Base-by-base conservation (phyloP, 2,329 filamentous ascomycete genomes). In the Trichophyton benhamiae region DNA sequence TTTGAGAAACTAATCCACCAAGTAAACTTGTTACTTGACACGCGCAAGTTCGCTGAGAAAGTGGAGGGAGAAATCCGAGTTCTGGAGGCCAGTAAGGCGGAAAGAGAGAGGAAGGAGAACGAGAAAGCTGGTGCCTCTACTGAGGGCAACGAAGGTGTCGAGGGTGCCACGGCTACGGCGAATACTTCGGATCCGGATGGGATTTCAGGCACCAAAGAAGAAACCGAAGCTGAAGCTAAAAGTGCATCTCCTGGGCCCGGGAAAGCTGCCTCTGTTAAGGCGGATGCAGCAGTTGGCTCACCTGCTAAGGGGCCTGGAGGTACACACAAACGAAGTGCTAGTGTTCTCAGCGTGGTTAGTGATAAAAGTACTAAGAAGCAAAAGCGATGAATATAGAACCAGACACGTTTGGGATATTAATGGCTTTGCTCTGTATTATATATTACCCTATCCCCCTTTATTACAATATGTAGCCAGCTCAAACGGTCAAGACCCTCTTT, bases 291-390 rank as follows among this genome's bases (percentile, higher is more conserved):
- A 8, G 44, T 27, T 11, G 22, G 27, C 3, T 66, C 65, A 11
- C 62, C 58, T 52, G 62, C 41, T 58, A 61, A 20, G 55, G 57
- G 15, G 58, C 44, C 58, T 46, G 61, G 52, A 20, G 63, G 59
- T 20, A 58, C 57, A n/a, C 86, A 87, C 65, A 95, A 95, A 77
- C 82, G 90, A 63, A 94, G 89, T 71, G 89, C 89, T 0, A 95
- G 89, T 72, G 88, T 91, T 36, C 72, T 95, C 60, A 92, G 88
- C 71, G 77, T 79, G 15, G 76, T 77, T 4, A 90, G 87, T 71
- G 86, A 89, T 61, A 80, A 80, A 70, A 79, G 77, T 66, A 69
- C 71, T 6, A 82, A 81, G 69, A 74, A 78, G 60, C 77, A 79
- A 68, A 78, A 75, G 67, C 79, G 49, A 25, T 55, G 15, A 55